Evolutionary conservation across 805 yeast species (phyloP), one percentile per base, ranked within the genome.

Genomic region (Ogataea ramenticola): DNA sequence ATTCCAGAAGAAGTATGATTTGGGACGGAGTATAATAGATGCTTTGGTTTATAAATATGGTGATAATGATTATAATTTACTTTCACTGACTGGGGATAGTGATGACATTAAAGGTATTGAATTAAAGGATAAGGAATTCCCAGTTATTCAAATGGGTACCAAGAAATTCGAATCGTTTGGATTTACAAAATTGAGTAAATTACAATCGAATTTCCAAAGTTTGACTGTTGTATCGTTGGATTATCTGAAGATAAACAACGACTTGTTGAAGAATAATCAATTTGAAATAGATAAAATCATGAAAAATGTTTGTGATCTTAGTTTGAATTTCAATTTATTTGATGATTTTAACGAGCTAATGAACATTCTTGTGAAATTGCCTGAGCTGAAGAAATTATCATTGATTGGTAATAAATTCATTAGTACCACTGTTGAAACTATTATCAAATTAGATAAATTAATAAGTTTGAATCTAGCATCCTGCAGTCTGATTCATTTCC

Each of bases 111-210:
- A 53, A 3, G 53, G 61, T 16, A 24, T 5, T 3, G 27, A 29
- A 3, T 22, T 36, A 36, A 36, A 15, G 16, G 60, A 55, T 38
- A 30, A 43, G 16, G 48, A 51, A 30, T 39, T 39, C 32, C 41
- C 41, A 30, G 46, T 66, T 16, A 55, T 77, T 6, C 57, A 56
- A 21, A 70, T 83, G 42, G 86, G 88, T 0, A 44, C 65, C 1
- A 87, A 87, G 56, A 49, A 51, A 6, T 78, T 79, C 9, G 81
- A 85, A 53, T 71, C 75, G 24, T 74, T 67, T 45, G 96, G 96
- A 1, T 80, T 86, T 54, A 82, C 76, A 21, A 72, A 74, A 48
- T 57, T 82, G 37, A 68, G 73, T 38, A 40, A 51, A n/a, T 53
- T 71, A 14, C 82, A 78, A 49, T 57, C 72, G 1, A 62, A 81